Base-by-base conservation (phyloP, 805 yeast genomes). In the Tetrapisispora iriomotensis region DNA sequence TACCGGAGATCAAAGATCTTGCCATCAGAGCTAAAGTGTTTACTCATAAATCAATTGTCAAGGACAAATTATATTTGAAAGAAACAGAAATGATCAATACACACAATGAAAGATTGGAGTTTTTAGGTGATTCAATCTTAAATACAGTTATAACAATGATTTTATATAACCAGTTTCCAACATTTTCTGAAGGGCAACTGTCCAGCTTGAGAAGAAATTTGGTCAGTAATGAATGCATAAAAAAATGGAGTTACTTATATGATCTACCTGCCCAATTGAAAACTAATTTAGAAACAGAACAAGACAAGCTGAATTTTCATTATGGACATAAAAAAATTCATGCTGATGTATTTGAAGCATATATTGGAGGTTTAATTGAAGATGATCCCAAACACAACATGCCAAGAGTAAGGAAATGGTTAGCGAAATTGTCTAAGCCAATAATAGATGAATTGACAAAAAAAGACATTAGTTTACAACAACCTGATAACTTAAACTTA, bases 321-420 rank as follows among this genome's bases (percentile, higher is more conserved):
- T 63, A 65, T 25, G 83, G 84, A 8, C 75, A 71, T 42, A 72
- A 72, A 46, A 92, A 92, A 54, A 65, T 82, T 4, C 72, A 72
- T 52, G 95, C 97, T 0, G 98, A 90, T 66, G 77, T 82, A 0
- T 84, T 90, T 56, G 98, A 92, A 61, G 96, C 97, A 0, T 90
- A 90, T 49, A 70, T 92, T 34, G 97, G 95, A 6, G 98, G 94
- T 0, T 60, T 90, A 24, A 66, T 75, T 18, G 94, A 83, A 45
- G 65, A 72, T 32, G 60, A 65, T 18, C 54, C 59, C 29, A 63
- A 62, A 10, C 58, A 63, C 14, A 72, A 76, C 43, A 62, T 72
- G 36, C 56, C 64, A 2, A 67, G 60, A 18, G 70, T 82, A 6
- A 70, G 70, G 46, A 58, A 65, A 10, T 82, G 90, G 90, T 54